Evolutionary conservation across 176 grass and related monocot species (phyloP), one percentile per base, ranked within the genome.

Genomic region (Themeda triandra): DNA sequence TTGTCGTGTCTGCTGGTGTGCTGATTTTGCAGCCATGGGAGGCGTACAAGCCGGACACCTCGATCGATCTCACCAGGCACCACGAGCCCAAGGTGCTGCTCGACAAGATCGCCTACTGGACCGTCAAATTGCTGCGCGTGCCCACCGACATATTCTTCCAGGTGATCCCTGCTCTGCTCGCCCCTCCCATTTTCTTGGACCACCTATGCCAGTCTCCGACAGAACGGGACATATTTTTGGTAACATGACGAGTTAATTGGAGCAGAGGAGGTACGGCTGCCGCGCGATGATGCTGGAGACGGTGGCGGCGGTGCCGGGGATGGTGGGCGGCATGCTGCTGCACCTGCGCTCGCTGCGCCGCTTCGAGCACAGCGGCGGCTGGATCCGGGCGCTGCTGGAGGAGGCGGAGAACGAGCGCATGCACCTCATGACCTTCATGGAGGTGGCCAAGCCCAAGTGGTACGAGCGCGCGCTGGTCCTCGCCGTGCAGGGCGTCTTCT

Each of bases 391-490:
- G 45, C 90, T 95, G 48, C 35, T 95, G 41, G 93, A 92, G 78
- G 93, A 95, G 81, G 93, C 93, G 0, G 93, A 95, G 88, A 95
- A 95, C 79, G 93, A 92, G 71, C 86, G 88, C 28, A 95, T 92
- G 90, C 93, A 95, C 80, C 86, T 95, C 18, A 92, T 95, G 90
- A 95, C 88, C 66, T 95, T 95, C 88, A 92, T 95, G 93, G 93
- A 95, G 88, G 90, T 92, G 71, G 80, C 88, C 17, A 49, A 91
- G 25, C 93, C 94, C 42, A 79, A 28, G 53, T 97, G 94, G 94
- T 97, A 94, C 46, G 76, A 94, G 67, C 87, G 89, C n/a, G 89
- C 85, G 24, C 80, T 92, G 17, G 92, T 94, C 40, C 19, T 94
- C 67, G 64, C 81, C 8, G 92, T 94, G 32, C 92, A 94, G 86